Evolutionary conservation across 306 rosid genomes (phyloP), one percentile per base, ranked within the genome.

Genomic region (barrel medic (Medicago truncatula)): DNA sequence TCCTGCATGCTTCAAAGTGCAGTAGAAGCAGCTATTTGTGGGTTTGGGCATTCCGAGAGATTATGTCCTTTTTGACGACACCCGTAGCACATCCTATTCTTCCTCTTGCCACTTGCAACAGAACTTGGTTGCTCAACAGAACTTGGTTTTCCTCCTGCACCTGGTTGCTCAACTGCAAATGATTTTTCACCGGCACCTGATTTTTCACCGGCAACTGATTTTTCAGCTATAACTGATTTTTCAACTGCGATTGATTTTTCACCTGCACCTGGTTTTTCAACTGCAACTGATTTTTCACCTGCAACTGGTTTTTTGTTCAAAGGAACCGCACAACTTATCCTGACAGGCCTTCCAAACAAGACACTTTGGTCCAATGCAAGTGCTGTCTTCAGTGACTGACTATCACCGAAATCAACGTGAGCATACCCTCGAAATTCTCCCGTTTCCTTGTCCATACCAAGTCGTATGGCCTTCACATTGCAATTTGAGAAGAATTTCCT

Each of bases 31-130:
- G 13, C 77, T 44, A 74, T 20, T 82, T 83, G 87, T 74, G 85
- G 90, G 85, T 83, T 87, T 38, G 93, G 96, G 80, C 98, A 92
- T 47, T 73, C 87, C 0, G 96, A 86, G 46, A 87, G 71, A 73
- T 80, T 15, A 84, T 95, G 98, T 8, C 98, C 98, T 85, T 95
- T 95, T 78, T 92, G 91, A 67, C 95, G 92, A 66, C 98, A 95
- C 43, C 89, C 97, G 7, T 85, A 92, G 80, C 97, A 92, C 8
- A 90, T 90, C 83, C 98, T 90, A 75, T 94, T 85, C 87, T 67
- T 92, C 46, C 86, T 83, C 87, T 92, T 94, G 69, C 95, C 90
- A 67, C 84, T 84, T 67, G 18, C 82, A 5, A 13, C 41, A 52
- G 87, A 39, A 66, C 46, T 70, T 44, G 84, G 21, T 59, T 68